A percentile compares a stretch with the other conserved stretches of the same genome.
phyloP scores from a whole-genome alignment of 768 basidiomycete genomes.

The Podaxis carcinomalis region DNA sequence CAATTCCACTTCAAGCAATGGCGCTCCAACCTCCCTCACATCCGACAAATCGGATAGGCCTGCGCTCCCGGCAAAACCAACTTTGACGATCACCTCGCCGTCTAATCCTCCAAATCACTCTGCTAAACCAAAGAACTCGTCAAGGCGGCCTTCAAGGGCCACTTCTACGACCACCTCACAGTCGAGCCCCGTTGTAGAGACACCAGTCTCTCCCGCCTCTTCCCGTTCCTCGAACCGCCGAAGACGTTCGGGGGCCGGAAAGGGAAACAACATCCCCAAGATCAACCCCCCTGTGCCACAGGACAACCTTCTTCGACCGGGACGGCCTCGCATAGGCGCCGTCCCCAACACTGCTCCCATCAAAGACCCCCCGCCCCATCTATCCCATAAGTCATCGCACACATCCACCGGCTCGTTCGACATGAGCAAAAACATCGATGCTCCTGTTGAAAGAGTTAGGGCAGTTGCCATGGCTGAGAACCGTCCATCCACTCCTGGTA shows the following conservation, averaged over 20 bases:
- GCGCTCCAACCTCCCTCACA: conserved; percentile 14
- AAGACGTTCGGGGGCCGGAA: conserved; percentile 42
- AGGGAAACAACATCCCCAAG: conserved; percentile 24
- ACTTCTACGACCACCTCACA: conserved; percentile 24
- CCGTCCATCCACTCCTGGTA: conserved; percentile 66
- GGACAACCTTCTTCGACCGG: conserved; percentile 29
- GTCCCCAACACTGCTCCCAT: conserved; percentile 36
- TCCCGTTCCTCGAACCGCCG: conserved; percentile 44
- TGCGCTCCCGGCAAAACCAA: conserved; percentile 18
- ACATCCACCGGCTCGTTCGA: conserved; percentile 27
- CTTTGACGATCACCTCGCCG: conserved; percentile 10
- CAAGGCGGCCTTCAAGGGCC: conserved; percentile 30
- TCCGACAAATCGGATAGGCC: conserved; percentile 18
- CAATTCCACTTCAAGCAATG: conserved; percentile 13
- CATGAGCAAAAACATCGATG: conserved; percentile 63
- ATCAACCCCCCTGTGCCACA: conserved; percentile 29
- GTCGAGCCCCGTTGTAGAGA: conserved; percentile 16
- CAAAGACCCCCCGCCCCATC: conserved; percentile 62
- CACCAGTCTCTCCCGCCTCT: conserved; percentile 23
- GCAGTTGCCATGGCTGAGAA: conserved; percentile 68
- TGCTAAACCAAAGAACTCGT: conserved; percentile 25
- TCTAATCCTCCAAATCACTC: conserved; percentile 12
- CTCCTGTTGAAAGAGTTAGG: conserved; percentile 73
- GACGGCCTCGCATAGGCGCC: conserved; percentile 21
- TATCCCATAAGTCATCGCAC: conserved; percentile 20